Conservation (phyloP, 2,329 filamentous ascomycete species). For the Colletotrichum sp. region DNA sequence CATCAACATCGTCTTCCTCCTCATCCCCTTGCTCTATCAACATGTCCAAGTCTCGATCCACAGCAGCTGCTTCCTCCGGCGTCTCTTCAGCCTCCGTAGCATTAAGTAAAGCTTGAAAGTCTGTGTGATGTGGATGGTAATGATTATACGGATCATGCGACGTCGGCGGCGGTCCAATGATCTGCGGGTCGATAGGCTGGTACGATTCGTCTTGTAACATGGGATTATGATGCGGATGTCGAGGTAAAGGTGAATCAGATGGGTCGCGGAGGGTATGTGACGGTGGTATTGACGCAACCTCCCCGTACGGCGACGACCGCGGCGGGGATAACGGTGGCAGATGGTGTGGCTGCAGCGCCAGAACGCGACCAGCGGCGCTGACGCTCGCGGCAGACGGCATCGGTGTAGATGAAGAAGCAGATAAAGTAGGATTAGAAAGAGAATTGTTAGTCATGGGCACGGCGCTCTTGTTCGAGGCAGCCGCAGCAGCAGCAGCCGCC, state of each 20-base stretch:
- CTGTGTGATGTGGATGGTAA: constrained; percentile 41
- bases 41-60: constrained; percentile 58
- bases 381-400: constrained; percentile 12
- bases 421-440: not conserved
- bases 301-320: constrained; percentile 45
- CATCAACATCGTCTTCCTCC: constrained; percentile 41
- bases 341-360: constrained; percentile 23
- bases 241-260: constrained; percentile 26
- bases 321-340: constrained; percentile 30
- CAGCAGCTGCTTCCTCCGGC: constrained; percentile 41
- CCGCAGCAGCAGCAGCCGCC: not conserved
- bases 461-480: not conserved
- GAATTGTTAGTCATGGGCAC: not conserved
- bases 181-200: constrained; percentile 66
- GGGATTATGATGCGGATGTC: constrained; percentile 37
- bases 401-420: not conserved
- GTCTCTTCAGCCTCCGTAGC: constrained; percentile 43
- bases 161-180: constrained; percentile 49
- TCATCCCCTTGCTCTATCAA: constrained; percentile 54
- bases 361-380: constrained; percentile 13
- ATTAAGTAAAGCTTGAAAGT: constrained; percentile 60
- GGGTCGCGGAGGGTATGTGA: constrained; percentile 40
- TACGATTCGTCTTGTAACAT: constrained; percentile 41
- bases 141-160: constrained; percentile 44
- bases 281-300: constrained; percentile 49